Conservation (phyloP, 1,284 basidiomycete species). For the Malassezia arunalokei region DNA sequence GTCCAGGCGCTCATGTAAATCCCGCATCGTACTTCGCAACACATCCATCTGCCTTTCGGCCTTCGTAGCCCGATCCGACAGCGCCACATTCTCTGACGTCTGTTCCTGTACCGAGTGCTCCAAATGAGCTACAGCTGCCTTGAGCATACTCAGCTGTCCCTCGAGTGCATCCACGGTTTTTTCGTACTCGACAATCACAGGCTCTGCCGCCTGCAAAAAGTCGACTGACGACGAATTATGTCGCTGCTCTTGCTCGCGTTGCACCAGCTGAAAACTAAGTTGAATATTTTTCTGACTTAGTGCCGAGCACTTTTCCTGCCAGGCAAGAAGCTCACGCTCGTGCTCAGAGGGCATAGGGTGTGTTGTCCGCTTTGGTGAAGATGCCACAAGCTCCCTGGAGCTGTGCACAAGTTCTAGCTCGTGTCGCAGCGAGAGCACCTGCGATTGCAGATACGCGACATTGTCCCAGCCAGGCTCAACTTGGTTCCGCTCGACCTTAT, state of each 20-base stretch:
- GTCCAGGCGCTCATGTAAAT: slow-evolving; percentile 11
- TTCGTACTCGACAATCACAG: slow-evolving; percentile 90
- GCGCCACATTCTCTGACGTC: slow-evolving; percentile 59
- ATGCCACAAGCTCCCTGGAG: slow-evolving; percentile 12
- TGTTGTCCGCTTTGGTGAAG: background rate
- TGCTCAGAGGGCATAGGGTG: slow-evolving; percentile 2
- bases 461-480: slow-evolving; percentile 98
- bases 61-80: background rate
- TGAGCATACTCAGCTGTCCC: slow-evolving; percentile 76
- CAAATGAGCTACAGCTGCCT: slow-evolving; percentile 73
- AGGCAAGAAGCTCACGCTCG: slow-evolving; percentile 58
- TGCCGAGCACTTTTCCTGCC: slow-evolving; percentile 69
- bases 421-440: slow-evolving; percentile 56
- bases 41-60: slow-evolving; percentile 1
- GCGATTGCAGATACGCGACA: slow-evolving; percentile 75
- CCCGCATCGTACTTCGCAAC: slow-evolving; percentile 7
- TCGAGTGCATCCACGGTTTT: slow-evolving; percentile 91
- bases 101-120: slow-evolving; percentile 85
- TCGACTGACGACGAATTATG: slow-evolving; percentile 52
- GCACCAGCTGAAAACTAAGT: slow-evolving; percentile 71
- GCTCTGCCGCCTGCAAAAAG: slow-evolving; percentile 91
- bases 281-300: slow-evolving; percentile 71
- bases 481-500: slow-evolving; percentile 78
- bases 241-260: slow-evolving; percentile 32
- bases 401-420: slow-evolving; percentile 56